Evolutionary conservation across 2,329 filamentous ascomycete species (phyloP).

Genomic region (Bipolaris bicolor): DNA sequence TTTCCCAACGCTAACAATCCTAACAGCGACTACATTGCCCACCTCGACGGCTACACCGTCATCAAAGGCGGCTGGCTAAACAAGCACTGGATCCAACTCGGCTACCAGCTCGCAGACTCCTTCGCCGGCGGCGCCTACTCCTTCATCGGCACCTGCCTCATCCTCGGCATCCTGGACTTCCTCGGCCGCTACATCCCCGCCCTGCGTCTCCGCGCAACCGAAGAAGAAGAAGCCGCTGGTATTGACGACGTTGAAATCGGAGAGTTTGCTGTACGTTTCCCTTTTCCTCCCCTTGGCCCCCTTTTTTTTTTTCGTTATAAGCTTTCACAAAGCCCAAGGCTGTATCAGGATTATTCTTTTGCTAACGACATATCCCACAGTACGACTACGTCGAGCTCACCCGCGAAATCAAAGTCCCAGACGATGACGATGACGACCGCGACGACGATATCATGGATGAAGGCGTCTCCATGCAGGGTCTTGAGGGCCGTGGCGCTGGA

Average conservation of each 20-base stretch:
- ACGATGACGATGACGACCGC: slow-evolving; percentile 44
- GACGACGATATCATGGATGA: slow-evolving; percentile 36
- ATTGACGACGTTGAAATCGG: slow-evolving; percentile 91
- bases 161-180: slow-evolving; percentile 66
- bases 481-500: slow-evolving; percentile 34
- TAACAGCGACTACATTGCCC: slow-evolving; percentile 75
- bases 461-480: slow-evolving; percentile 44
- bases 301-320: too few species aligned
- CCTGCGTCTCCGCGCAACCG: slow-evolving; percentile 72
- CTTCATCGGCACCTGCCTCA: slow-evolving; percentile 76
- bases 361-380: slow-evolving; percentile 31
- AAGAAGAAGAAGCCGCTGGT: slow-evolving; percentile 81
- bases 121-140: slow-evolving; percentile 77
- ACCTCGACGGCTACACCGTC: slow-evolving; percentile 71
- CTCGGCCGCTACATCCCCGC: slow-evolving; percentile 80
- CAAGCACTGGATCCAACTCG: slow-evolving; percentile 81
- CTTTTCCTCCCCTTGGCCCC: too few species aligned
- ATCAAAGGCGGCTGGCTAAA: slow-evolving; percentile 84
- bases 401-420: slow-evolving; percentile 57
- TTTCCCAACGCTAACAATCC: background rate
- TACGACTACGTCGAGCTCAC: slow-evolving; percentile 91
- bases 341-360: too few species aligned
- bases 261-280: slow-evolving; percentile 72
- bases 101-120: slow-evolving; percentile 83
- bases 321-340: too few species aligned